Base-by-base conservation (phyloP, 2,329 filamentous ascomycete genomes). In the Pseudocercospora eumusae region DNA sequence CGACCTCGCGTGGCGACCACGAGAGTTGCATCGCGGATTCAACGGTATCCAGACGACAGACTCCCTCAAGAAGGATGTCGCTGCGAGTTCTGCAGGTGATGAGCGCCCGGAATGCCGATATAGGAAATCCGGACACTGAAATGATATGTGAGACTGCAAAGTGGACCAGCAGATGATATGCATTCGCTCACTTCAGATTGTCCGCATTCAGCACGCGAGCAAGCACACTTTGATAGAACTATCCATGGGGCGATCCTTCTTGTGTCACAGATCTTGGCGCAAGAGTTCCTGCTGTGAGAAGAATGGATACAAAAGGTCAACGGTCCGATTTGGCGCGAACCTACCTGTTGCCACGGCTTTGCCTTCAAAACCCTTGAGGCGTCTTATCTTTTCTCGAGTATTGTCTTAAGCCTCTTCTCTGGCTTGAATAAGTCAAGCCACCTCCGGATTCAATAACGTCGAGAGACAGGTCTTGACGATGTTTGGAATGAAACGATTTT, bases 401-500 rank as follows among this genome's bases (percentile, higher is more conserved):
- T 8, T 47, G 11, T 40, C 45, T 55, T 45, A 7, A 28, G 44
- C n/a, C 20, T 45, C n/a, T 54, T 59, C 8, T 64, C 40, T 18
- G 4, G 50, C 5, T 56, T 25, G 21, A n/a, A n/a, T n/a, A 20
- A 4, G 23, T 45, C 18, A 45, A 23, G 9, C 6, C 21, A 20
- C 42, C 11, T 45, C 42, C 42, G 11, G n/a, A 21, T 18, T 57
- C 9, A 33, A 23, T 7, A 45, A 4, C 18, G 23, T 3, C 23
- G 10, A 23, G 45, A 28, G 21, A 15, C 28, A 53, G 27, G 13
- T 15, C 11, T 28, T 9, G 15, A 59, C 50, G 47, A 64, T 61
- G 64, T 57, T 64, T 56, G 61, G 61, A 4, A 40, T n/a, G 33
- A n/a, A 59, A 56, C 44, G 56, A 25, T 79, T 75, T 62, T 72